Evolutionary conservation across 176 grass and related monocot species (phyloP), one percentile per base, ranked within the genome.

Genomic region (Coix lacrymajobi): DNA sequence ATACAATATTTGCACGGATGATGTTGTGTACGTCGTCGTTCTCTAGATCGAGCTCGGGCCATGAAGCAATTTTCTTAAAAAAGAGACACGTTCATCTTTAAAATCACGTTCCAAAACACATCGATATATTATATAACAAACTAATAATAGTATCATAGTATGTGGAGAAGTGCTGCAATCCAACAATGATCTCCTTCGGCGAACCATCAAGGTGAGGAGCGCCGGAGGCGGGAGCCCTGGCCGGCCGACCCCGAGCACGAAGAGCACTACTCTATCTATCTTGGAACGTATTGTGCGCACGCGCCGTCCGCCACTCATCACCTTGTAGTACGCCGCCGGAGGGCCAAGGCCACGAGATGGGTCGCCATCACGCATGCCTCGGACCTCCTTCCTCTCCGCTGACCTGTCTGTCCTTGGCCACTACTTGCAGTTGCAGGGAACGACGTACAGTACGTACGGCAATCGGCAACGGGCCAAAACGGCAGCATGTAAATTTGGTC

Each of bases 341-440:
- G 56, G 68, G 24, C 31, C 71, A 82, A 72, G 66, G 66, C 80
- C 75, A 8, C 34, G 60, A 57, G 36, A 38, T 7, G 29, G n/a
- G 81, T 84, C 81, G 36, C 45, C 68, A 28, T 79, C 76, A 88
- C 11, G 48, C 29, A 6, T n/a, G n/a, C n/a, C n/a, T n/a, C n/a
- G n/a, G n/a, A n/a, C n/a, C n/a, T n/a, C n/a, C n/a, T n/a, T n/a
- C n/a, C n/a, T n/a, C n/a, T n/a, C n/a, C n/a, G n/a, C n/a, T n/a
- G n/a, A n/a, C n/a, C n/a, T n/a, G n/a, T n/a, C n/a, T n/a, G n/a
- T n/a, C n/a, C n/a, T n/a, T n/a, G n/a, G n/a, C n/a, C n/a, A n/a
- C n/a, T n/a, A n/a, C n/a, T n/a, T n/a, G n/a, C n/a, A n/a, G n/a
- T n/a, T n/a, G n/a, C n/a, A n/a, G n/a, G n/a, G n/a, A n/a, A n/a